Evolutionary conservation across 106 monocot genomes (phyloP).

Genomic region (Allium cepa): DNA sequence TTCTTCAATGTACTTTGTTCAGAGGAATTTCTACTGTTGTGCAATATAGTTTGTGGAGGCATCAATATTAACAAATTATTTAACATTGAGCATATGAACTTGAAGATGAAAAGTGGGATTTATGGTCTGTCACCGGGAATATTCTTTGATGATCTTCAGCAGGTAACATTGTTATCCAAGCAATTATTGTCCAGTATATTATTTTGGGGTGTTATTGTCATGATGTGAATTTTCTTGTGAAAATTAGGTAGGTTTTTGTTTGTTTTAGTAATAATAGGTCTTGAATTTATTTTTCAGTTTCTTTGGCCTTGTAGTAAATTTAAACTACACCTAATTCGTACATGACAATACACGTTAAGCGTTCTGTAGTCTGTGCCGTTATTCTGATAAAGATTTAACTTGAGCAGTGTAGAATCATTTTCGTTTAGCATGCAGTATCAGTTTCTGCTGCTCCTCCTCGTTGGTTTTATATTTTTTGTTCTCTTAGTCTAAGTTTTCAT

Average conservation of each 20-base stretch:
- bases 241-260: neutral
- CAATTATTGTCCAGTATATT: no score
- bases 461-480: no score
- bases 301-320: neutral
- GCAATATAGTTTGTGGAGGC: conserved; percentile 51
- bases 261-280: neutral
- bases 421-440: neutral
- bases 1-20: conserved; percentile 59
- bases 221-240: neutral
- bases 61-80: conserved; percentile 26
- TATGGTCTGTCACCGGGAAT: conserved; percentile 37
- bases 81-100: conserved; percentile 43
- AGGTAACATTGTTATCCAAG: conserved; percentile 25
- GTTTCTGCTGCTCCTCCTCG: no score
- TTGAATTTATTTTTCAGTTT: neutral
- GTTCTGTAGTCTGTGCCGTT: neutral
- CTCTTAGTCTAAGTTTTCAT: no score
- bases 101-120: conserved; percentile 51
- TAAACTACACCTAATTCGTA: neutral
- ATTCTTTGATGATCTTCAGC: conserved; percentile 61
- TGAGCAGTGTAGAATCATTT: neutral
- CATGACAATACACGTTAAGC: neutral
- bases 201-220: neutral
- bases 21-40: conserved; percentile 56
- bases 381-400: neutral